These are phyloP conservation scores for Gynandropsis gynandra DNA, from an alignment of 345 rosid genomes.

Conservation along the genomic window DNA sequence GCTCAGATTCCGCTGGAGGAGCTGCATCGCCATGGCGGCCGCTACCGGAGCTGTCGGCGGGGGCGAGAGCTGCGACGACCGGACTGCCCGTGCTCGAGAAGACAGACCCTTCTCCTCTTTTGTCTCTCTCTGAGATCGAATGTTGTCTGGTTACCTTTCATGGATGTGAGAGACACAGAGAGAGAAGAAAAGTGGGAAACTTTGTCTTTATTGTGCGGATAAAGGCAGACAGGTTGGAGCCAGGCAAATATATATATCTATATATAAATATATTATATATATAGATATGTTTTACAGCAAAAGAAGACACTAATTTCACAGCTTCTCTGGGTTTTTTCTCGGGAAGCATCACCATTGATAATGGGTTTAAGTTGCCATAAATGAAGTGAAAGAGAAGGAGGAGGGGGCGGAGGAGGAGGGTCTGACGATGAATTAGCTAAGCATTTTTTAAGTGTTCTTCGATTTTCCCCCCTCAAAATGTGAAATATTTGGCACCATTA, in stretches of 20 bases:
- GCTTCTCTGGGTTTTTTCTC: conserved; percentile 2
- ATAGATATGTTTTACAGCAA: conserved; percentile 6
- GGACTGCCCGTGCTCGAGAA: conserved; percentile 27
- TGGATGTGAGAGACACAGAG: background rate
- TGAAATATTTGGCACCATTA: background rate
- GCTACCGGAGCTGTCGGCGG: background rate
- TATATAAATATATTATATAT: conserved; percentile 1
- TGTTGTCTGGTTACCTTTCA: background rate
- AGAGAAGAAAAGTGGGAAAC: background rate
- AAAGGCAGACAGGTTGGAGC: conserved; percentile 61
- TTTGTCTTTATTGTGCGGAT: conserved; percentile 23
- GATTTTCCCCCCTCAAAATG: background rate
- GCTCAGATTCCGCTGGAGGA: background rate
- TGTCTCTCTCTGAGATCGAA: conserved; percentile 20
- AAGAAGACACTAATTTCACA: conserved; percentile 19
- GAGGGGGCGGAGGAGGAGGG: conserved; percentile 21
- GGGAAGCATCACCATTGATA: conserved; percentile 20
- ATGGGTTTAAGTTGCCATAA: conserved; percentile 18
- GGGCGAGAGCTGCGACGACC: conserved; percentile 25
- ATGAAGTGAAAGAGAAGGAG: conserved; percentile 19
- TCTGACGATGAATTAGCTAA: background rate
- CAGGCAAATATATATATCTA: conserved; percentile 34
- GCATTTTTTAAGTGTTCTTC: background rate
- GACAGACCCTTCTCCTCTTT: conserved; percentile 25
- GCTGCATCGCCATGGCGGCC: background rate